A percentile compares a stretch with the other conserved stretches of the same genome.
Evolutionary conservation across 192 early-diverging fungal genomes (phyloP).

Genomic region (Dissophora ornata): DNA sequence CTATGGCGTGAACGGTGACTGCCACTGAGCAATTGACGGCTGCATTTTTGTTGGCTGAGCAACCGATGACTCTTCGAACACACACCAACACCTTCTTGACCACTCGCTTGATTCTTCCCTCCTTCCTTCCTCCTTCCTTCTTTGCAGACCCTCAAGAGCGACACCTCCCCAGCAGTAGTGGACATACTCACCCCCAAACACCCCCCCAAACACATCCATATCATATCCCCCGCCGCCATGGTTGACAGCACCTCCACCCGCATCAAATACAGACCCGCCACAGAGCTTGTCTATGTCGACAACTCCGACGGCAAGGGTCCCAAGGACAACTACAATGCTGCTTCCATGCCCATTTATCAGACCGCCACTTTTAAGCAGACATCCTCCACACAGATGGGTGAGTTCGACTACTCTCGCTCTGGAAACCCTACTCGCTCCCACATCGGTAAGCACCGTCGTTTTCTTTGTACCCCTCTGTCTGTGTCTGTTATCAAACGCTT

Average conservation of each 20-base stretch:
- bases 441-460: conserved; percentile 73
- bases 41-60: no score
- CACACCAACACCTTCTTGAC: no score
- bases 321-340: conserved; percentile 89
- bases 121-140: not conserved
- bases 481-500: no score
- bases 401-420: conserved; percentile 96
- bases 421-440: conserved; percentile 98
- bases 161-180: no score
- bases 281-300: conserved; percentile 81
- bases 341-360: conserved; percentile 97
- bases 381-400: conserved; percentile 82
- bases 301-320: conserved; percentile 65
- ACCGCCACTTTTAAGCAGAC: conserved; percentile 96
- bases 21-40: no score
- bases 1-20: no score
- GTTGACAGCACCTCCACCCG: conserved; percentile 41
- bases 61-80: no score
- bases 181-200: not conserved
- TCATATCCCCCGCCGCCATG: conserved; percentile 13
- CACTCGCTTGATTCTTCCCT: not conserved
- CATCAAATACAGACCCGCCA: conserved; percentile 75
- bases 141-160: not conserved
- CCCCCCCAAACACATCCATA: not conserved
- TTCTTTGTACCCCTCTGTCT: no score